phyloP scores from a whole-genome alignment of 139 green algal species.

The Chlorella sp. region DNA sequence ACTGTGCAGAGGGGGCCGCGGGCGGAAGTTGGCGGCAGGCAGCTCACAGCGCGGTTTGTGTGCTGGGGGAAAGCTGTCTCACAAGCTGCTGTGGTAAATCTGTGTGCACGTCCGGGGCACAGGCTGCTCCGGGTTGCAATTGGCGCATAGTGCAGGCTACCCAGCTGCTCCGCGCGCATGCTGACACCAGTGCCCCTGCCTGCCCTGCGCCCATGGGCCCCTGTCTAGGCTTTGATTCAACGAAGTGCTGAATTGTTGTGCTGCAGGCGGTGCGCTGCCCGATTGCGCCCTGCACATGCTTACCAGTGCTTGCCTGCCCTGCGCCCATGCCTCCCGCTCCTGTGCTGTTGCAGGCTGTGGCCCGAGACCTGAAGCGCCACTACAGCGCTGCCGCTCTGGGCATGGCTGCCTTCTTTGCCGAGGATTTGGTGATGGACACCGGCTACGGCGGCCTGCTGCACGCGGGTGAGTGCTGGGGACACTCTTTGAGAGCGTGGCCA shows the following conservation, averaged over 20 bases:
- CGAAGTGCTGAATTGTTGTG: too few relatives aligned
- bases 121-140: too few relatives aligned
- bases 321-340: background rate
- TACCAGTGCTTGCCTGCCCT: background rate
- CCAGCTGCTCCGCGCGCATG: too few relatives aligned
- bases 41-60: background rate
- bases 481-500: too few relatives aligned
- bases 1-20: background rate
- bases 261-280: too few relatives aligned
- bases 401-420: background rate
- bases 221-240: too few relatives aligned
- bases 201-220: too few relatives aligned
- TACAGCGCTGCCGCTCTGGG: constrained; percentile 29
- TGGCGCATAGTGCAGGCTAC: too few relatives aligned
- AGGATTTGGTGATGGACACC: background rate
- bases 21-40: background rate
- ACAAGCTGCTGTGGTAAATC: background rate
- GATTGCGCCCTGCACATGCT: background rate
- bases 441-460: background rate
- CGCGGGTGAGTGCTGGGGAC: too few relatives aligned
- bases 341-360: constrained; percentile 37
- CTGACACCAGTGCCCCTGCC: too few relatives aligned
- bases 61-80: background rate
- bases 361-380: constrained; percentile 61
- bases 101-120: too few relatives aligned